Base-by-base conservation (phyloP, 495 filamentous ascomycete genomes). In the Neohortaea acidophila region DNA sequence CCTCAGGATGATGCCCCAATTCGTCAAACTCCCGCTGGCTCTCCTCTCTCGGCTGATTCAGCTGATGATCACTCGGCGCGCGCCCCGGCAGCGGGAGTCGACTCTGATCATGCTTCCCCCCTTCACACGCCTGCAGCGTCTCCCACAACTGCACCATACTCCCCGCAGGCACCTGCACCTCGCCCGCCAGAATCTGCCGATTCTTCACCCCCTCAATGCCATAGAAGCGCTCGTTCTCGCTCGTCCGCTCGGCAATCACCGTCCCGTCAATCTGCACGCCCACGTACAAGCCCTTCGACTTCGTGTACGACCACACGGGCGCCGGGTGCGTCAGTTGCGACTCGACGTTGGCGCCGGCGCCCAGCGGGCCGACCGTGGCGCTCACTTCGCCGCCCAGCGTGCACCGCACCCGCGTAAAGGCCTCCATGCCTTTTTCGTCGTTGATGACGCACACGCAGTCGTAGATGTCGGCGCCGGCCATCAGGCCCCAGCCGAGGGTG, bases 371-470 rank as follows among this genome's bases (percentile, higher is more conserved):
- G 11, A 81, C 75, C 7, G 76, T 67, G 9, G 79, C 75, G 46
- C 67, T 78, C 32, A 89, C 64, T 51, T 89, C 82, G 21, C 73
- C 73, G 2, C 84, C 84, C 6, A 94, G 58, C 1, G 81, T 85
- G 39, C 78, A 69, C 25, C 77, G 74, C 9, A 85, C 61, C 28
- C 70, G 75, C 30, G 78, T 80, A 56, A 94, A 87, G 0, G 78
- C 70, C 35, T 86, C 80, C 25, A 92, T 65, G 8, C 81, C 83
- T 33, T 81, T 68, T 18, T 75, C 70, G 22, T 77, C 84, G 57
- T 89, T 92, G 55, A 92, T 85, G 3, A 94, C 75, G 1, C 92
- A 68, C 13, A 92, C 76, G 53, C 83, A 89, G 53, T 94, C 85
- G 64, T 92, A 94, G 39, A 92, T 81, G 47, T 94, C 84, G 21